Base-by-base conservation (phyloP, 805 yeast species). In the Spathaspora gorwiae region DNA sequence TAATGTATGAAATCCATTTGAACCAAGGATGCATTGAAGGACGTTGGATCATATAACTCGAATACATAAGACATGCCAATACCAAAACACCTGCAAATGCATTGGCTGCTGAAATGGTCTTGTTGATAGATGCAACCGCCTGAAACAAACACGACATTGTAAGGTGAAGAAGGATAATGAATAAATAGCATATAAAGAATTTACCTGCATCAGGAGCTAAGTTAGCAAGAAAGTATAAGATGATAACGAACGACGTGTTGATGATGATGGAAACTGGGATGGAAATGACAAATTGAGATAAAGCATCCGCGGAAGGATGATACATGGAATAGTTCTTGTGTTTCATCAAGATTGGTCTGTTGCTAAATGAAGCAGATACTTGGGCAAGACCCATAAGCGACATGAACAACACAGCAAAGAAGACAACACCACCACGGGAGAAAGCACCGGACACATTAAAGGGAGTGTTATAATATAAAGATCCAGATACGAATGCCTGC, bases 401-500 rank as follows among this genome's bases (percentile, higher is more conserved):
- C 56, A 72, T 73, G 59, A 79, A 81, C 50, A 84, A 66, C 9
- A 80, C 65, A 19, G 80, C 69, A 53, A 81, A 84, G 63, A 80
- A 84, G 5, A 83, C 53, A 26, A 76, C 68, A 55, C 87, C 87
- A 47, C 85, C 83, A 51, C 88, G 71, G 7, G 83, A 73, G 54
- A 79, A 84, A 6, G 84, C 81, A 39, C 85, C 83, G 8, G 56
- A 45, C 0, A 87, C 82, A 30, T 65, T 47, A 2, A 65, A 61
- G 1, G 80, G 75, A 13, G 80, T 62, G 44, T 78, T 66, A 62
- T 75, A 81, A 60, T 72, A 83, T 52, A 84, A 65, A 0, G 90
- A 83, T 30, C 88, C 87, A 10, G 72, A 67, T 55, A 83, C 73
- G 42, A 84, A 71, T n/a, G 84, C 72, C 61, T 81, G 83, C 31